phyloP scores from a whole-genome alignment of 192 early-diverging fungal genomes.

The Entrophospora sp. region DNA sequence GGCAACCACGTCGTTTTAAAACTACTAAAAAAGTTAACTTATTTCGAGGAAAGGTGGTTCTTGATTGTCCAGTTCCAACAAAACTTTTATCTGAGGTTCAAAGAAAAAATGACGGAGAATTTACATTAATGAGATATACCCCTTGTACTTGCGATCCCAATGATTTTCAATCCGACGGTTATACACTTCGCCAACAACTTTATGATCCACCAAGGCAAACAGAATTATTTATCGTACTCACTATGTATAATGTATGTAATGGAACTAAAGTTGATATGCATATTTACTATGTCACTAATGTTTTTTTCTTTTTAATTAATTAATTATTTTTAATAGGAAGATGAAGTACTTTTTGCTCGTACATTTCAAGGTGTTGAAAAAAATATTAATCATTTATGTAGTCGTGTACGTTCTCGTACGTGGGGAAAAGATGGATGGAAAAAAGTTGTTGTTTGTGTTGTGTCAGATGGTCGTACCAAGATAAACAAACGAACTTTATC shows the following conservation, averaged over 20 bases:
- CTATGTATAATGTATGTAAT: constrained; percentile 62
- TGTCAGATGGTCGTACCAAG: constrained; percentile 72
- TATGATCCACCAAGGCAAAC: constrained; percentile 44
- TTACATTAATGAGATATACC: constrained; percentile 88
- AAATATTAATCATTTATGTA: constrained; percentile 83
- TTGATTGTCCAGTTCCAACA: constrained; percentile 62
- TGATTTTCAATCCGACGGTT: constrained; percentile 64
- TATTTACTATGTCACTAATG: too few relatives aligned
- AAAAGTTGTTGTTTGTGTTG: constrained; percentile 73
- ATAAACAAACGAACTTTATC: constrained; percentile 56
- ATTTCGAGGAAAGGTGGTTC: constrained; percentile 61
- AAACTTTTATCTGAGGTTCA: constrained; percentile 46
- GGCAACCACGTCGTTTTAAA: constrained; percentile 39
- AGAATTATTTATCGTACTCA: constrained; percentile 74
- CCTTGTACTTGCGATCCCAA: constrained; percentile 81
- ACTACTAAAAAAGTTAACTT: constrained; percentile 50
- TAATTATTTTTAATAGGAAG: too few relatives aligned
- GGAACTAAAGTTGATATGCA: too few relatives aligned
- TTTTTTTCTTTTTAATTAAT: too few relatives aligned
- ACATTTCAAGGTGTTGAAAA: constrained; percentile 76
- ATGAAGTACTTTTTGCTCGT: constrained; percentile 77
- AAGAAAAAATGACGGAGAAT: constrained; percentile 59
- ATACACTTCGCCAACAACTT: constrained; percentile 59
- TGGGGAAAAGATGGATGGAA: constrained; percentile 71
- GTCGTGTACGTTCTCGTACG: constrained; percentile 56